Evolutionary conservation across 2,329 filamentous ascomycete species (phyloP).

Genomic region (Stemphylium lycopersici): DNA sequence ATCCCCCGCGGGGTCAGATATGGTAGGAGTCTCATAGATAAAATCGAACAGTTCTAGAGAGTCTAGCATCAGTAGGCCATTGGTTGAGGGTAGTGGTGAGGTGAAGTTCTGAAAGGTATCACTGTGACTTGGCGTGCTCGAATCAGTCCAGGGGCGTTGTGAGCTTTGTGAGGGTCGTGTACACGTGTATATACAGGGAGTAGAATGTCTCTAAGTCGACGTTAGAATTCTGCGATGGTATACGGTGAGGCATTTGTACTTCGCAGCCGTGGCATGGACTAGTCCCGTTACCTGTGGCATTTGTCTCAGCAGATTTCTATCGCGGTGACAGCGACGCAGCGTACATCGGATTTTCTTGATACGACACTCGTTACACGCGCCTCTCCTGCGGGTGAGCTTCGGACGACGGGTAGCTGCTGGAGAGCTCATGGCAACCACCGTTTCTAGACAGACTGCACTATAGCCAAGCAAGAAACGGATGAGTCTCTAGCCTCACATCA

Average conservation of each 20-base stretch:
- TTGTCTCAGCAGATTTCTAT: not conserved
- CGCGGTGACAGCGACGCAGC: not conserved
- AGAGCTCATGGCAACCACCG: too few relatives aligned
- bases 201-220: not conserved
- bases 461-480: too few relatives aligned
- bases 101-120: not conserved
- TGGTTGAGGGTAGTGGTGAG: not conserved
- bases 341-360: not conserved
- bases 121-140: not conserved
- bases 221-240: not conserved
- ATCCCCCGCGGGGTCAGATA: not conserved
- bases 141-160: not conserved
- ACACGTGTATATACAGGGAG: not conserved
- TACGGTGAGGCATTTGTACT: not conserved
- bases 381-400: conserved; percentile 1
- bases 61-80: not conserved
- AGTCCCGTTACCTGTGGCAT: not conserved
- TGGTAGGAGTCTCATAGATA: not conserved
- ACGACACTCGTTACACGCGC: not conserved
- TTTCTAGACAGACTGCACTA: too few relatives aligned
- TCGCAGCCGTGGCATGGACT: not conserved
- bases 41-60: not conserved
- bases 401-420: too few relatives aligned
- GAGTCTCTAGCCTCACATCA: too few relatives aligned
- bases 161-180: not conserved